Evolutionary conservation across 1,139 yeast species (phyloP).

Genomic region (Petasospora fabianii): DNA sequence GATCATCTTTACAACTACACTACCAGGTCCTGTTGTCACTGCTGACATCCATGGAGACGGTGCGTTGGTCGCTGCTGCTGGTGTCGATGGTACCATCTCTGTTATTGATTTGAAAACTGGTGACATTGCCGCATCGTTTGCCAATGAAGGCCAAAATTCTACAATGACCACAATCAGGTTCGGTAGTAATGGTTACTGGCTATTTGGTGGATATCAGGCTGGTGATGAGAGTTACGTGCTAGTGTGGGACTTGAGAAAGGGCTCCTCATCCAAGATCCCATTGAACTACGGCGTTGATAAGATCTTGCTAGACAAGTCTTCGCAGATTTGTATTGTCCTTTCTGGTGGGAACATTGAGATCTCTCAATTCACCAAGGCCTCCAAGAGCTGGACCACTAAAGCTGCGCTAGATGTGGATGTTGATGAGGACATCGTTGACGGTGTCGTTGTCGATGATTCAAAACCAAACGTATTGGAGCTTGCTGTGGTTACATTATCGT

Average conservation of each 20-base stretch:
- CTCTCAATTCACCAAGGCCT: constrained; percentile 19
- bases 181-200: constrained; percentile 72
- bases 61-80: constrained; percentile 50
- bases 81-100: constrained; percentile 35
- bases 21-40: constrained; percentile 24
- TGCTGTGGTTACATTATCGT: constrained; percentile 9
- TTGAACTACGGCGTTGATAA: constrained; percentile 17
- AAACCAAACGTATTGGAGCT: constrained; percentile 8
- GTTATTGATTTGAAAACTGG: constrained; percentile 44
- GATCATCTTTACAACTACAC: constrained; percentile 9
- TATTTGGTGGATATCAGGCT: constrained; percentile 32
- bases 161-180: constrained; percentile 43
- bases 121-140: constrained; percentile 38
- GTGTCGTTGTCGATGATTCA: constrained; percentile 14
- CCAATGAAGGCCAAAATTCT: constrained; percentile 26
- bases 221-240: constrained; percentile 29
- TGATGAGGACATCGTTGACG: constrained; percentile 14
- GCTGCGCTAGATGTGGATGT: constrained; percentile 9
- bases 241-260: constrained; percentile 57
- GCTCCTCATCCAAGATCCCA: constrained; percentile 20
- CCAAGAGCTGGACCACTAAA: constrained; percentile 19
- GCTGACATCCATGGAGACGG: constrained; percentile 67
- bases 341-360: constrained; percentile 12
- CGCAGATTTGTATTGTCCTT: constrained; percentile 36
- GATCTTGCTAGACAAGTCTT: constrained; percentile 45